A percentile compares a stretch with the other conserved stretches of the same genome.
phyloP scores from a whole-genome alignment of 176 grass and related monocot genomes.

The Eragrostis curvula region DNA sequence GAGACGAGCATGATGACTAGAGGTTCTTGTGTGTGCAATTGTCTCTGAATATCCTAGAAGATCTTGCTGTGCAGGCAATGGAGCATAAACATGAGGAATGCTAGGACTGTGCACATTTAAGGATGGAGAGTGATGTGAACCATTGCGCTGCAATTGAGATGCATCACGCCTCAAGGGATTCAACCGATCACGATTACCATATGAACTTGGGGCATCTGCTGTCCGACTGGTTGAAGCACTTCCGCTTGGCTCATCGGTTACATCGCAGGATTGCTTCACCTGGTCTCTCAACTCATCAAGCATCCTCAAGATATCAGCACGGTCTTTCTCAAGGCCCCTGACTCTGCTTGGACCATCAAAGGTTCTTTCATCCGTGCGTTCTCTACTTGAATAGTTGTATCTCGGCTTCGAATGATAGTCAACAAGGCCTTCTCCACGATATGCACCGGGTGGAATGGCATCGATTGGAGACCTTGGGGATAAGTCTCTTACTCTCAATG shows the following conservation, averaged over 20 bases:
- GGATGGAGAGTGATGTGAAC: slow-evolving; percentile 36
- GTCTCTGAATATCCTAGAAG: slow-evolving; percentile 57
- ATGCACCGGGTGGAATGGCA: slow-evolving; percentile 25
- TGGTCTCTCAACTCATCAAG: slow-evolving; percentile 95
- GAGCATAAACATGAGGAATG: slow-evolving; percentile 58
- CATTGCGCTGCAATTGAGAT: slow-evolving; percentile 50
- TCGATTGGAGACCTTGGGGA: slow-evolving; percentile 15
- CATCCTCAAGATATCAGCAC: slow-evolving; percentile 71
- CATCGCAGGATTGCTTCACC: slow-evolving; percentile 75
- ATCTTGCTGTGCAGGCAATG: slow-evolving; percentile 45
- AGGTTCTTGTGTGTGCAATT: slow-evolving; percentile 30
- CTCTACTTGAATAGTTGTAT: slow-evolving; percentile 37
- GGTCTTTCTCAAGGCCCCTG: slow-evolving; percentile 79
- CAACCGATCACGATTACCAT: slow-evolving; percentile 37
- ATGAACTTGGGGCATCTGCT: slow-evolving; percentile 46
- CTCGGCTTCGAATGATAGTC: slow-evolving; percentile 38
- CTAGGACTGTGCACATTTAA: slow-evolving; percentile 45
- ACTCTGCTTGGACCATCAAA: slow-evolving; percentile 72
- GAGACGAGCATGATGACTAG: slow-evolving; percentile 46
- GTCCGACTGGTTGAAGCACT: slow-evolving; percentile 37
- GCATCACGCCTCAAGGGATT: slow-evolving; percentile 48
- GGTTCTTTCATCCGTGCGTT: slow-evolving; percentile 30
- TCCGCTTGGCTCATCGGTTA: slow-evolving; percentile 42
- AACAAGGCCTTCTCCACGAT: slow-evolving; percentile 45
- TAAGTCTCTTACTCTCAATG: slow-evolving; percentile 46